These are phyloP conservation scores for Herpetomonas muscarum DNA, from an alignment of 208 protist genomes.

Conservation along the genomic window DNA sequence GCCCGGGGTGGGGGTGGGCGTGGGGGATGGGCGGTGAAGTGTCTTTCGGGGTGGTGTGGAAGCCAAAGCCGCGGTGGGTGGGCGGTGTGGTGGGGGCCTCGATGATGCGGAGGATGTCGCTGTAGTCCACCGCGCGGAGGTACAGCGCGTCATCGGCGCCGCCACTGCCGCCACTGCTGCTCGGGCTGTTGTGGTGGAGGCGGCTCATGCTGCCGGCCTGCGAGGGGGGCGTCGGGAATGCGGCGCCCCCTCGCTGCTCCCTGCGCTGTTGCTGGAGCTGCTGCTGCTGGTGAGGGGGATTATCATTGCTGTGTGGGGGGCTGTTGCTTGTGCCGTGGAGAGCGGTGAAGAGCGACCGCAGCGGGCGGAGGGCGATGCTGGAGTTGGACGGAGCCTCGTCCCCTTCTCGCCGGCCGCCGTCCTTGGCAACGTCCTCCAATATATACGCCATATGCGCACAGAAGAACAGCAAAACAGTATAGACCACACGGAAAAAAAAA, in stretches of 20 bases:
- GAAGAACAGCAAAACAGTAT: neutral
- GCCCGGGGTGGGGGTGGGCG: no score
- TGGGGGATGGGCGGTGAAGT: no score
- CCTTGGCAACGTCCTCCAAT: neutral
- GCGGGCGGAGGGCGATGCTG: neutral
- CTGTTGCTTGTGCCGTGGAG: neutral
- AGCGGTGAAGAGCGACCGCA: neutral
- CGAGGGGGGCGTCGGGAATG: no score
- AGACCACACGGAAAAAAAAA: neutral
- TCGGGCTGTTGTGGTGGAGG: no score
- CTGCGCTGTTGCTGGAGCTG: neutral
- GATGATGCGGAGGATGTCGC: constrained; percentile 41
- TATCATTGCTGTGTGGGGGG: no score
- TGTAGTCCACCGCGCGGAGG: constrained; percentile 40
- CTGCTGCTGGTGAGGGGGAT: no score
- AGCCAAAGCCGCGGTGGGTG: constrained; percentile 12
- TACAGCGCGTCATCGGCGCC: constrained; percentile 38
- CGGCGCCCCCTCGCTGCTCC: neutral
- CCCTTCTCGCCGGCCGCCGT: neutral
- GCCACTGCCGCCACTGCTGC: neutral
- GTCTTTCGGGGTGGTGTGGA: neutral
- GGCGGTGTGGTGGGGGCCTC: constrained; percentile 17
- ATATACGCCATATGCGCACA: no score
- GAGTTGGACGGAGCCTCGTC: neutral
- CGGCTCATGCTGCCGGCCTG: no score